Evolutionary conservation across 2,329 filamentous ascomycete species (phyloP).

Genomic region (Cladosporium sp.): DNA sequence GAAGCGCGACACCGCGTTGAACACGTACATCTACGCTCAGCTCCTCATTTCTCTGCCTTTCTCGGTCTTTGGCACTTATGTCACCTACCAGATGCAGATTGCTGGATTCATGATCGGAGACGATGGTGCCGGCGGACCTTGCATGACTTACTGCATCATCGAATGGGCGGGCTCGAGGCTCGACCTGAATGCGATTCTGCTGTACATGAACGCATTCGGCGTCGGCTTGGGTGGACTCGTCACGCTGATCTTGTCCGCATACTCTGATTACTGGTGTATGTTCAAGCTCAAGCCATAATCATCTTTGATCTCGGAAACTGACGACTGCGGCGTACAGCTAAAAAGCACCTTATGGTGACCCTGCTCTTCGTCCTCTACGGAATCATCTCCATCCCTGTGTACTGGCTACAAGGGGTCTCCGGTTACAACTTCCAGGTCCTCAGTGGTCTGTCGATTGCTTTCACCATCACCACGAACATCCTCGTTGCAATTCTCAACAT

Average conservation of each 20-base stretch:
- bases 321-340: not conserved
- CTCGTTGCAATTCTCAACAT: constrained; percentile 23
- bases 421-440: constrained; percentile 21
- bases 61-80: constrained; percentile 23
- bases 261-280: constrained; percentile 25
- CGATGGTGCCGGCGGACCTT: constrained; percentile 16
- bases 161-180: constrained; percentile 20
- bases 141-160: constrained; percentile 22
- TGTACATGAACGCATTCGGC: constrained; percentile 23
- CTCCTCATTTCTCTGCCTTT: constrained; percentile 22
- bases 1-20: constrained; percentile 22
- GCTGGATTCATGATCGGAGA: constrained; percentile 19
- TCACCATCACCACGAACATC: constrained; percentile 22
- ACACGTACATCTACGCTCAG: constrained; percentile 23
- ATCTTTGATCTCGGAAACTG: not conserved
- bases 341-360: constrained; percentile 21
- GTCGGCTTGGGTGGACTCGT: constrained; percentile 19
- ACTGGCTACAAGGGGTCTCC: constrained; percentile 22
- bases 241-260: constrained; percentile 23
- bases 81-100: constrained; percentile 21
- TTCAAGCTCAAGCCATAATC: not conserved
- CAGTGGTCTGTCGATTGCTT: constrained; percentile 20
- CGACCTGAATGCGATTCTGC: constrained; percentile 23
- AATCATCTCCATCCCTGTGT: constrained; percentile 19
- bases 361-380: constrained; percentile 21